Evolutionary conservation across 129 eudicot genomes (phyloP).

Genomic region (Dittrichia graveolens): DNA sequence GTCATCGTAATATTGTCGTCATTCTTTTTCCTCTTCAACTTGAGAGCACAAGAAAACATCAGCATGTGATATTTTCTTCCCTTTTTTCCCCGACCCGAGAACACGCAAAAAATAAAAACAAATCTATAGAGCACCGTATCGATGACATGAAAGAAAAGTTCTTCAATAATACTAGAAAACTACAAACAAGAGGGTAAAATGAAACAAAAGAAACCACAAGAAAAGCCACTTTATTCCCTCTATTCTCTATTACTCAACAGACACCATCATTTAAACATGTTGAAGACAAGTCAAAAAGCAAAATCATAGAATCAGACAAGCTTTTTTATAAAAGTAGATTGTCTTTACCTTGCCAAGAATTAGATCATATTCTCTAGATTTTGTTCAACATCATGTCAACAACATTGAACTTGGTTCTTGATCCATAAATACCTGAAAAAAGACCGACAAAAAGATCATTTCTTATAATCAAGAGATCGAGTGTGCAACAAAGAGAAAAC

Average conservation of each 20-base stretch:
- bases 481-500: too few relatives aligned
- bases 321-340: conserved; percentile 28
- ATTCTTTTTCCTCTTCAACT: too few relatives aligned
- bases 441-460: too few relatives aligned
- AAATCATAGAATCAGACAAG: conserved; percentile 12
- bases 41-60: too few relatives aligned
- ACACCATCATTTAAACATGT: conserved; percentile 28
- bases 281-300: conserved; percentile 34
- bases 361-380: conserved; percentile 24
- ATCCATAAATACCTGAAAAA: too few relatives aligned
- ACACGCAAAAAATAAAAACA: too few relatives aligned
- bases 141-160: not conserved
- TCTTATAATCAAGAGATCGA: too few relatives aligned
- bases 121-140: too few relatives aligned
- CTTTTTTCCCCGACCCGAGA: too few relatives aligned
- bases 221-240: conserved; percentile 27
- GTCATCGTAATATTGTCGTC: too few relatives aligned
- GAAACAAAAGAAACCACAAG: not conserved
- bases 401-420: not conserved
- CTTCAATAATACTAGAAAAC: conserved; percentile 19
- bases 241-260: conserved; percentile 12
- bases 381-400: conserved; percentile 12
- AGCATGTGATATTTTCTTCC: too few relatives aligned
- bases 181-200: conserved; percentile 19
- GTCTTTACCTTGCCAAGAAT: conserved; percentile 27